Evolutionary conservation across 768 basidiomycete genomes (phyloP), one percentile per base, ranked within the genome.

Genomic region (Vararia minispora): DNA sequence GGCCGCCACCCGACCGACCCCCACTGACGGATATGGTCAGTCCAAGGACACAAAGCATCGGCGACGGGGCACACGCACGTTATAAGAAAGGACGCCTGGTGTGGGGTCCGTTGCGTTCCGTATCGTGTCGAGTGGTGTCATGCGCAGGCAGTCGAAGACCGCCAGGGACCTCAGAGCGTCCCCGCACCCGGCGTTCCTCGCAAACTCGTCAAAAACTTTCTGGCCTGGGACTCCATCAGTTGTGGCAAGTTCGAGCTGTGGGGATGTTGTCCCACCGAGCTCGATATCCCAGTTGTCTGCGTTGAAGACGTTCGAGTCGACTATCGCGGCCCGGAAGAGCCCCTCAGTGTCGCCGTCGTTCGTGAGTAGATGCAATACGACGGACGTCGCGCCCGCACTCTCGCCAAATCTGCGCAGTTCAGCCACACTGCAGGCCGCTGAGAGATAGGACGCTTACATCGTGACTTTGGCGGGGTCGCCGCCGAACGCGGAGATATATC

Each of bases 401-500:
- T 64, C 51, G 2, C 64, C 64, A 29, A 42, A 46, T 10, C 44
- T 46, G 35, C 16, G 13, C n/a, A n/a, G n/a, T n/a, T n/a, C 5
- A n/a, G n/a, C n/a, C n/a, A n/a, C n/a, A n/a, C n/a, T n/a, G n/a
- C n/a, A 33, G 10, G 9, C 10, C 21, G 4, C 8, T 8, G 11
- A 26, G 12, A 4, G 17, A 35, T 3, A 6, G 20, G 10, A 13
- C 10, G 20, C 41, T 16, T 25, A 49, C 41, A 49, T 43, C 17
- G 47, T 44, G 3, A 55, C 56, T 36, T 51, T 58, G 3, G 28
- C 28, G 3, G 52, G 51, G 40, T 65, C 58, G 18, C 65, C 65
- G 3, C 65, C 64, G 45, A 63, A 66, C 0, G 53, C 48, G 31
- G 42, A 50, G 28, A 64, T 61, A 44, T 66, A 57, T 37, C 58